Conservation (phyloP, 306 rosid species). For the Trifolium fragiferum region DNA sequence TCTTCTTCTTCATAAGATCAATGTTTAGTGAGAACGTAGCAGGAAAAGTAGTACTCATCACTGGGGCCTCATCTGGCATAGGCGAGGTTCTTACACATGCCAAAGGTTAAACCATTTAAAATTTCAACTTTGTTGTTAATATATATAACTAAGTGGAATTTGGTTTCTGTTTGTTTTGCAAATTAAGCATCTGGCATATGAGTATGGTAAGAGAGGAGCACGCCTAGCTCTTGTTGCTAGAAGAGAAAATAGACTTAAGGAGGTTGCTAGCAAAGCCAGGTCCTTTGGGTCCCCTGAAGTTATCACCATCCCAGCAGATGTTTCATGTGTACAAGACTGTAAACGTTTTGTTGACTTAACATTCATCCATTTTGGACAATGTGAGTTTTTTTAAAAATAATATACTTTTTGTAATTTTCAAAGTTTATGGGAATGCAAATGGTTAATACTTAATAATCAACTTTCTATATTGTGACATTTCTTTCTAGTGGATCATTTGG, state of each 20-base stretch:
- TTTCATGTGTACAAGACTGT: slow-evolving; percentile 53
- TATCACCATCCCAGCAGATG: slow-evolving; percentile 50
- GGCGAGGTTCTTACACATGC: slow-evolving; percentile 55
- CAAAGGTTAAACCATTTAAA: neutral
- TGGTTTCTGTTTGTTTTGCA: neutral
- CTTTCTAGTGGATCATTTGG: slow-evolving; percentile 65
- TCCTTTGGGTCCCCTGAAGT: slow-evolving; percentile 52
- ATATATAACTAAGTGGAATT: neutral
- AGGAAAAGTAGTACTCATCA: slow-evolving; percentile 66
- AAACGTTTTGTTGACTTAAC: slow-evolving; percentile 47
- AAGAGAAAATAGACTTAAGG: slow-evolving; percentile 49
- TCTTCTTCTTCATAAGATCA: slow-evolving; percentile 29
- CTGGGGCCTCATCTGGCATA: slow-evolving; percentile 64
- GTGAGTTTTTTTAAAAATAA: slow-evolving; percentile 27
- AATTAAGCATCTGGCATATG: slow-evolving; percentile 53
- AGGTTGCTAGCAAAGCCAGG: slow-evolving; percentile 45
- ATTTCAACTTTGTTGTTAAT: neutral
- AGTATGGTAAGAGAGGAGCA: slow-evolving; percentile 60
- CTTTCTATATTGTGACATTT: neutral
- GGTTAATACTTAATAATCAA: neutral
- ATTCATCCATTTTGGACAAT: slow-evolving; percentile 49
- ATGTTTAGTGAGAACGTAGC: slow-evolving; percentile 48
- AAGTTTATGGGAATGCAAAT: neutral
- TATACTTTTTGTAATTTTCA: neutral
- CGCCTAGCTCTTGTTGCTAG: slow-evolving; percentile 55